A percentile compares a stretch with the other conserved stretches of the same genome.
phyloP scores from a whole-genome alignment of 2,329 filamentous ascomycete genomes.

The Alternaria longipes region DNA sequence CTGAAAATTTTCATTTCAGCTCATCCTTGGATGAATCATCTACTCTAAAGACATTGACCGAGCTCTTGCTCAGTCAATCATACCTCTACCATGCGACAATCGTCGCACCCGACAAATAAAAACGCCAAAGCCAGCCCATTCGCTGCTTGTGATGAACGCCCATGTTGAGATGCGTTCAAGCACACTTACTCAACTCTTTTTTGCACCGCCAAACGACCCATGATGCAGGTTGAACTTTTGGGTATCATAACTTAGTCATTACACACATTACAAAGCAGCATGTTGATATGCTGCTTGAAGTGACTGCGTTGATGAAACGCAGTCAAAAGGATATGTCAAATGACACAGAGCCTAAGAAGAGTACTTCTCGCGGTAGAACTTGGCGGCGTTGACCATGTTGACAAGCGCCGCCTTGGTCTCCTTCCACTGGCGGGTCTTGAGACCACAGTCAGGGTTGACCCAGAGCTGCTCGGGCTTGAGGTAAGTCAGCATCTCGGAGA shows the following conservation, averaged over 20 bases:
- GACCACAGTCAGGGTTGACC: conserved; percentile 99
- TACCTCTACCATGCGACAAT: background rate
- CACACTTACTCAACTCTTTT: conserved; percentile 28
- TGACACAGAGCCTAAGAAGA: conserved; percentile 60
- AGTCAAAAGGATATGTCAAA: conserved; percentile 31
- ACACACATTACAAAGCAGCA: conserved; percentile 52
- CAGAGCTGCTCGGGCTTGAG: conserved; percentile 98
- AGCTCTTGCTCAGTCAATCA: background rate
- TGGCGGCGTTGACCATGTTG: conserved; percentile 99
- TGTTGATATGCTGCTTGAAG: conserved; percentile 51
- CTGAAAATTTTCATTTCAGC: background rate
- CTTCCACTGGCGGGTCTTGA: conserved; percentile 98
- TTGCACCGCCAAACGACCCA: conserved; percentile 45
- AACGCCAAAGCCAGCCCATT: conserved; percentile 21
- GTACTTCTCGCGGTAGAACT: conserved; percentile 93
- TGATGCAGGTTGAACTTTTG: conserved; percentile 56
- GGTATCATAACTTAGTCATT: conserved; percentile 53
- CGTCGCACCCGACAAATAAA: conserved; percentile 2
- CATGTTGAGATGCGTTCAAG: conserved; percentile 52
- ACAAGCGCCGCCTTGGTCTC: conserved; percentile 95
- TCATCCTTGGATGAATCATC: conserved; percentile 3
- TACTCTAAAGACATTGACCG: background rate
- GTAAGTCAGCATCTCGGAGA: conserved; percentile 95
- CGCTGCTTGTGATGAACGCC: conserved; percentile 46
- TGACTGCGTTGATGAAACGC: conserved; percentile 46